A percentile compares a stretch with the other conserved stretches of the same genome.
Evolutionary conservation across 106 monocot species (phyloP).

Genomic region (Allium fistulosum): DNA sequence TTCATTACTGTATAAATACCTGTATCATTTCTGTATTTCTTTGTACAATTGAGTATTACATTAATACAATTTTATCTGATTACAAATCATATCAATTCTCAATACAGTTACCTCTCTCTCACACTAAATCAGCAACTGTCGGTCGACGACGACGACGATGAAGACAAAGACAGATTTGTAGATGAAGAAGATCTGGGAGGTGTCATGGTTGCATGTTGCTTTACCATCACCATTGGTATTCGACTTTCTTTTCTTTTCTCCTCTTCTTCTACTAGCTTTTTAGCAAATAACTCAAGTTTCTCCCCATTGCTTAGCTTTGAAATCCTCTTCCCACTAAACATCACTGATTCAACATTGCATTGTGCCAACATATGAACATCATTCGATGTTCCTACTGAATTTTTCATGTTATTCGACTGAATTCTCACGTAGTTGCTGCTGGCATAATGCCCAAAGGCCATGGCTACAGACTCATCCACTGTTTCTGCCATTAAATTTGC

Average conservation of each 20-base stretch:
- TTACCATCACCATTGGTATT: conserved; percentile 8
- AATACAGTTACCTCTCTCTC: too few species aligned
- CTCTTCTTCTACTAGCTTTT: conserved; percentile 6
- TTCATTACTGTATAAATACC: too few species aligned
- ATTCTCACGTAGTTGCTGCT: neutral
- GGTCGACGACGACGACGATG: too few species aligned
- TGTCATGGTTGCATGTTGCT: conserved; percentile 1
- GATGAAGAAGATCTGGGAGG: conserved; percentile 12
- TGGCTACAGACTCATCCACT: neutral
- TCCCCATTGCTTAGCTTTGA: conserved; percentile 4
- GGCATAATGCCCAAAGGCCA: neutral
- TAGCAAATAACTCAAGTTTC: conserved; percentile 9
- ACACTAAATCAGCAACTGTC: too few species aligned
- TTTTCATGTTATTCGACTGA: neutral
- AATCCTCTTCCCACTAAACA: conserved; percentile 16
- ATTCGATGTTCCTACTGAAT: neutral
- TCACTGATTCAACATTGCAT: conserved; percentile 14
- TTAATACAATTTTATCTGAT: too few species aligned
- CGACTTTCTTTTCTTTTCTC: conserved; percentile 1
- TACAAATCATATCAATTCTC: too few species aligned
- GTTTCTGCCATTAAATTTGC: conserved; percentile 21
- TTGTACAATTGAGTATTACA: too few species aligned
- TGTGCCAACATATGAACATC: neutral
- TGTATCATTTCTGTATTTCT: too few species aligned
- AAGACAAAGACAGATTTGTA: neutral